Conservation (phyloP, 805 yeast species). For the Candida pseudofarinosa region DNA sequence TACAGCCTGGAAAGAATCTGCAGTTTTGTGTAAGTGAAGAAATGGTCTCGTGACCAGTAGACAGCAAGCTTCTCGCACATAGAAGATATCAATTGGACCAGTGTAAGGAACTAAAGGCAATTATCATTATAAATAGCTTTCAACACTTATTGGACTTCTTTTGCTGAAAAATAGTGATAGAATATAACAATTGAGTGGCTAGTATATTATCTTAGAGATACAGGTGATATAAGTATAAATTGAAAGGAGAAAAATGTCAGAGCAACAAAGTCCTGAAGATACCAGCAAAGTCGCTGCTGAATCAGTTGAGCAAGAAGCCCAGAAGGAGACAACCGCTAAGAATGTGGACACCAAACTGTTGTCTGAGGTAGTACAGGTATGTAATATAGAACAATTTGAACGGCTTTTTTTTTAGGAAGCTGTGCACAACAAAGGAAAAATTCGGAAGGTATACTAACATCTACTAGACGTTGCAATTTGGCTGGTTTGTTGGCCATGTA, state of each 20-base stretch:
- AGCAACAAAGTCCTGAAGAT: not conserved
- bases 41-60: not conserved
- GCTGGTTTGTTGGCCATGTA: conserved; percentile 61
- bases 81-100: not conserved
- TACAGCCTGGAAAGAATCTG: no score
- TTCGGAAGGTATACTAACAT: no score
- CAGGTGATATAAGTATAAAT: not conserved
- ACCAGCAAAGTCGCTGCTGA: conserved; percentile 2
- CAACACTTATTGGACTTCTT: no score
- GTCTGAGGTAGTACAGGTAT: conserved; percentile 17
- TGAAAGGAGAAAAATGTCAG: not conserved
- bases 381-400: conserved; percentile 3
- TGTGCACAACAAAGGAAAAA: no score
- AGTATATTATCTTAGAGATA: no score
- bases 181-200: no score
- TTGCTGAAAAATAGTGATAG: no score
- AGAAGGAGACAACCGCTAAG: not conserved
- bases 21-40: no score
- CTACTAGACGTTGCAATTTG: conserved; percentile 56
- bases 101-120: not conserved
- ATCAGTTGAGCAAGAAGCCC: conserved; percentile 3
- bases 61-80: not conserved
- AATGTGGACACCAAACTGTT: conserved; percentile 7
- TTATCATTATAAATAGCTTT: not conserved
- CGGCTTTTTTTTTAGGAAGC: no score